These are phyloP conservation scores for Globisporangium cylindrosporum DNA, from an alignment of 352 stramenopile genomes.

Conservation along the genomic window DNA sequence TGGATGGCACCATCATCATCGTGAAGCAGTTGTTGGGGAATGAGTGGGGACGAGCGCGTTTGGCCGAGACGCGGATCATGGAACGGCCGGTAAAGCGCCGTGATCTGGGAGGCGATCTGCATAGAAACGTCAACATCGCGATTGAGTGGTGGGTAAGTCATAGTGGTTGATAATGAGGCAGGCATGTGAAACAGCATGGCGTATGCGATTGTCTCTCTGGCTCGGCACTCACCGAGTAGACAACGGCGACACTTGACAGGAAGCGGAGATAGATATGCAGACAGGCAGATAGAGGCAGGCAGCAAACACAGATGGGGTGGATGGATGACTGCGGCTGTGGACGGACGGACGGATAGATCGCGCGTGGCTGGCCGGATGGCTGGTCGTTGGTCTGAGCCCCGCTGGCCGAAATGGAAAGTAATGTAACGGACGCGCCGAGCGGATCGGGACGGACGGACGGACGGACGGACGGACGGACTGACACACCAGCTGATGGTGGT, in stretches of 20 bases:
- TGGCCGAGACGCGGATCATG: conserved; percentile 14
- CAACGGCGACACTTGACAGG: neutral
- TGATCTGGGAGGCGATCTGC: neutral
- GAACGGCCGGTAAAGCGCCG: too few relatives aligned
- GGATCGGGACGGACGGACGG: neutral
- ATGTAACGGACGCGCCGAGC: neutral
- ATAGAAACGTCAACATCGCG: neutral
- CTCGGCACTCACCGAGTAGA: conserved; percentile 1
- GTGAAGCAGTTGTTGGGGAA: neutral
- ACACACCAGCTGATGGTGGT: neutral
- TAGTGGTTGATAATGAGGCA: neutral
- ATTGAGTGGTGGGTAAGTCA: neutral
- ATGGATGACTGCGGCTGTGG: neutral
- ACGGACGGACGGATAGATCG: neutral
- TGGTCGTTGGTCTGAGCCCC: conserved; percentile 10
- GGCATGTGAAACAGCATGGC: neutral
- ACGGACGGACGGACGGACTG: neutral
- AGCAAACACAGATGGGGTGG: neutral
- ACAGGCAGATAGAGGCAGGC: neutral
- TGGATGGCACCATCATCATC: neutral
- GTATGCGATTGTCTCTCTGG: neutral
- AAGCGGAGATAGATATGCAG: conserved; percentile 7
- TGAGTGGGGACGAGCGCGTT: conserved; percentile 13
- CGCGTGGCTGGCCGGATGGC: neutral
- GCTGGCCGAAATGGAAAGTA: conserved; percentile 24